Evolutionary conservation across 2,329 filamentous ascomycete genomes (phyloP).

Genomic region (Colletotrichum destructivum): DNA sequence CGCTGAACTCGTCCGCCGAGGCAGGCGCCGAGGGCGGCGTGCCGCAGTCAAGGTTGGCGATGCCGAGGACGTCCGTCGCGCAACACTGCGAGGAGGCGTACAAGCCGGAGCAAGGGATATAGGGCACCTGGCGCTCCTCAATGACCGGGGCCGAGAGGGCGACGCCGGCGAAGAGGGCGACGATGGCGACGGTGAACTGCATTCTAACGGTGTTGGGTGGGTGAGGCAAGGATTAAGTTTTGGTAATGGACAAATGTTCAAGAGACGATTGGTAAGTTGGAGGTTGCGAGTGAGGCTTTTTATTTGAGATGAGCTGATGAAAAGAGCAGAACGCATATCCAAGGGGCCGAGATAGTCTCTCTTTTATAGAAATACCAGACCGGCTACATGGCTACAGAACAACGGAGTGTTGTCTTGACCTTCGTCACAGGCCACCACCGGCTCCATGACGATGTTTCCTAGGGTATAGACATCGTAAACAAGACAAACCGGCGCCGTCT

Average conservation of each 20-base stretch:
- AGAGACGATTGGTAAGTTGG: background rate
- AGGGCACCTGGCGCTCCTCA: conserved; percentile 55
- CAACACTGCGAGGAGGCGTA: conserved; percentile 69
- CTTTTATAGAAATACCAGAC: conserved; percentile 35
- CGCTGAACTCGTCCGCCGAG: conserved; percentile 59
- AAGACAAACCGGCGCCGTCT: conserved; percentile 15
- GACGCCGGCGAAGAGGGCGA: conserved; percentile 45
- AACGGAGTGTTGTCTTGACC: conserved; percentile 21
- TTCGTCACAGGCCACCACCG: conserved; percentile 28
- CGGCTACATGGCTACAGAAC: background rate
- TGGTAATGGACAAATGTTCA: background rate
- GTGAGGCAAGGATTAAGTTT: no score
- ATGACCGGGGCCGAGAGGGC: conserved; percentile 48
- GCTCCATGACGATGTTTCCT: conserved; percentile 35
- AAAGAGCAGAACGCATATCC: background rate
- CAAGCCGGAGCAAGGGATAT: conserved; percentile 59
- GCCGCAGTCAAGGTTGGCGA: conserved; percentile 71
- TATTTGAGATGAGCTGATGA: conserved; percentile 26
- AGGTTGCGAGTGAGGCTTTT: background rate
- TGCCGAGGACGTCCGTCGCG: conserved; percentile 72
- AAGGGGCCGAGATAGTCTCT: background rate
- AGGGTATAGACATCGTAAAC: background rate
- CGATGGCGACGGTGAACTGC: conserved; percentile 40
- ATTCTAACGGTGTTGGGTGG: conserved; percentile 20
- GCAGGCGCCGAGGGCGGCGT: conserved; percentile 57